Evolutionary conservation across 192 early-diverging fungal genomes (phyloP), one percentile per base, ranked within the genome.

Genomic region (Coemansia sp.): DNA sequence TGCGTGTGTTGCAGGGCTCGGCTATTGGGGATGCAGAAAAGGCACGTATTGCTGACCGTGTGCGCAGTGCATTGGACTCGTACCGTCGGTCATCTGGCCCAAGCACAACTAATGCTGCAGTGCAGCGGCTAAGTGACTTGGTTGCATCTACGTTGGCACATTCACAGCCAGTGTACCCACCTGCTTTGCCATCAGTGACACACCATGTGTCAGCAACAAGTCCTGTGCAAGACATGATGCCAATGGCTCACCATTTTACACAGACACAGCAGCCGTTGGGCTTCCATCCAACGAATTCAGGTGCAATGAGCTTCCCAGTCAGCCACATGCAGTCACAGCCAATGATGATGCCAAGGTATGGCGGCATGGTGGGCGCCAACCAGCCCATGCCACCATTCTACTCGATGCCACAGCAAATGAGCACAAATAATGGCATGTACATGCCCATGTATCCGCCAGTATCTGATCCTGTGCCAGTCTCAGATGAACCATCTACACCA

Each of bases 1-100:
- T 96, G 70, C 94, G 93, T 74, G 89, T 98, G 22, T 85, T 98
- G 20, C 84, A 90, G 12, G 88, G 91, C 34, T 86, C 81, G 20
- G 88, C 90, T 46, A 86, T 94, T 11, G 89, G 90, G 60, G 75
- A 85, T 8, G 82, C 87, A 3, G 94, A 97, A 64, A 88, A 89
- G 65, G 84, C 83, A 7, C 81, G 84, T 2, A 72, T 96, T 44
- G 93, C 90, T 15, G 93, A 95, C 28, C 52, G 76, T 20, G 51
- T 79, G 76, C 70, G 71, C 21, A 28, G 23, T 4, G 52, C 52
- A 1, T 14, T 54, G 10, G 23, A 26, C 52, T 12, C 17, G 12
- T 11, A 48, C 6, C 15, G 28, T 2, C 52, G 52, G 26, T 25
- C 25, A 1, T 25, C 52, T 0, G 26, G 19, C 1, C 38, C 57